Evolutionary conservation across 768 basidiomycete species (phyloP).

Genomic region (Rhizopogon vesiculosus): DNA sequence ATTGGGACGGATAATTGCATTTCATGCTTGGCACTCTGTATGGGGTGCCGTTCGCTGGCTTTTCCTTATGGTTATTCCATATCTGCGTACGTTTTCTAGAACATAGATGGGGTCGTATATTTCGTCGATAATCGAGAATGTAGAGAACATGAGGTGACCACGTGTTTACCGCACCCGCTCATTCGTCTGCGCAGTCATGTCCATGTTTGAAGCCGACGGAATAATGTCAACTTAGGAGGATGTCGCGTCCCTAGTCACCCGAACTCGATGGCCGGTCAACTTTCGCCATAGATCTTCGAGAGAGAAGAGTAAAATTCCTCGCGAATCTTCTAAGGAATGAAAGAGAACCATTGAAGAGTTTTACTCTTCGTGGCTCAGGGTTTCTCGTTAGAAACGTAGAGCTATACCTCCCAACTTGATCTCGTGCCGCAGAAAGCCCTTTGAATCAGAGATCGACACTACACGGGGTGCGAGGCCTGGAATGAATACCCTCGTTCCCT

Average conservation of each 20-base stretch:
- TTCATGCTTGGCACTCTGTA: slow-evolving; percentile 14
- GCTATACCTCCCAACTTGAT: not conserved
- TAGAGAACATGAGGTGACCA: not conserved
- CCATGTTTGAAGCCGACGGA: no score
- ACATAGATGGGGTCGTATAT: slow-evolving; percentile 11
- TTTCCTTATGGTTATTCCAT: slow-evolving; percentile 35
- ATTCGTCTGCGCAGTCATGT: not conserved
- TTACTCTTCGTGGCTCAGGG: not conserved
- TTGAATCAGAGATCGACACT: not conserved
- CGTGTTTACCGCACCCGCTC: not conserved
- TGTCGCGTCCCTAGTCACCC: no score
- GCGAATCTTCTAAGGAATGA: not conserved
- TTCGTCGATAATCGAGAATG: slow-evolving; percentile 1
- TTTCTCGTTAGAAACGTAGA: not conserved
- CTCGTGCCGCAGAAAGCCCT: not conserved
- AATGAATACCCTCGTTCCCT: not conserved
- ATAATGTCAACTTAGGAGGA: no score
- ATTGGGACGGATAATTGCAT: slow-evolving; percentile 17
- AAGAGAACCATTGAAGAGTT: not conserved
- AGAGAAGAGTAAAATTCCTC: not conserved
- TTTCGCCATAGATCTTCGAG: not conserved
- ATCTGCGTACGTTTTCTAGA: slow-evolving; percentile 29
- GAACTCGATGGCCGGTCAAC: not conserved
- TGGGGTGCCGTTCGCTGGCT: slow-evolving; percentile 27
- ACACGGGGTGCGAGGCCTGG: not conserved